phyloP scores from a whole-genome alignment of 371 early-diverging fungal genomes.

The Nosema granulosis region DNA sequence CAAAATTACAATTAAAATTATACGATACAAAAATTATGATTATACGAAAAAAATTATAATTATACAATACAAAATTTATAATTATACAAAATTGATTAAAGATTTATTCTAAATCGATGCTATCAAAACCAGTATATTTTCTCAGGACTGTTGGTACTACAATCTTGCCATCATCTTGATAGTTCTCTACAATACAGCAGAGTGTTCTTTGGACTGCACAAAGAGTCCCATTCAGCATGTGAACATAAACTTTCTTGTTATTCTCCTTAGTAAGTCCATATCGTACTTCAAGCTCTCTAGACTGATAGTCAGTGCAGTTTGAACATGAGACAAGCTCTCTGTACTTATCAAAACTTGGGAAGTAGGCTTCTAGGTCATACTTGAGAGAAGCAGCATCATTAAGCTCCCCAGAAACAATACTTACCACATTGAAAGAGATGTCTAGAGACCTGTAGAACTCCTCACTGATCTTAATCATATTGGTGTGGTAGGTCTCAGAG shows the following conservation, averaged over 20 bases:
- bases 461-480: conserved; percentile 85
- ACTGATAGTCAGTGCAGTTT: conserved; percentile 98
- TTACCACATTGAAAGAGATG: conserved; percentile 85
- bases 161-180: conserved; percentile 75
- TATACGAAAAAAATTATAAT: too few relatives aligned
- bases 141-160: conserved; percentile 70
- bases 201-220: conserved; percentile 93
- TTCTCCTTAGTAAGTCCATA: conserved; percentile 82
- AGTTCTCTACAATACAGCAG: conserved; percentile 93
- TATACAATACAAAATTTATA: too few relatives aligned
- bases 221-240: conserved; percentile 94
- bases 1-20: too few relatives aligned
- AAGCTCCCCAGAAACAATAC: conserved; percentile 91
- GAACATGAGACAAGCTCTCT: conserved; percentile 97
- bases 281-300: conserved; percentile 86
- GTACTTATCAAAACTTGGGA: conserved; percentile 85
- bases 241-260: conserved; percentile 82
- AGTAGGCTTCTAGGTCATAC: conserved; percentile 98
- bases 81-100: too few relatives aligned
- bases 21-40: too few relatives aligned
- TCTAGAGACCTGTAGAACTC: conserved; percentile 84
- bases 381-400: conserved; percentile 99
- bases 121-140: conserved; percentile 51
- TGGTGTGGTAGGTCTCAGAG: conserved; percentile 90
- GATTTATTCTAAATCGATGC: conserved; percentile 24